Evolutionary conservation across 225 moss, liverwort and hornwort genomes (phyloP), one percentile per base, ranked within the genome.

Genomic region (Polytrichum formosum): DNA sequence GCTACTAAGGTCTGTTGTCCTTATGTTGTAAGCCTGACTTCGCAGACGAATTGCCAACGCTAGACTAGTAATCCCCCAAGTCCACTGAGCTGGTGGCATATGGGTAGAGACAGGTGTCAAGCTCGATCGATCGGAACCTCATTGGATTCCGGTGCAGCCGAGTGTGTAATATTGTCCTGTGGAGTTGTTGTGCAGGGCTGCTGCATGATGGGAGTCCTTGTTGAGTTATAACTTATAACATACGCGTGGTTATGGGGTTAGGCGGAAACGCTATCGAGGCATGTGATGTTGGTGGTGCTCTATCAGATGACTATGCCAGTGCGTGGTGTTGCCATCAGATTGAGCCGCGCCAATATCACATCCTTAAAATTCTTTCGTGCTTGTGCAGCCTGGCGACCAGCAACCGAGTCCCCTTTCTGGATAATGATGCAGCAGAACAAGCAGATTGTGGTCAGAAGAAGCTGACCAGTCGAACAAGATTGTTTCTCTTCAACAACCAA

Each of bases 301-400:
- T 87, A 85, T 93, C 81, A 91, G 87, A 83, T 85, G 82, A 82
- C 88, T 73, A 82, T 76, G 86, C 88, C 82, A 78, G 80, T 56
- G 55, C 64, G 26, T 30, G 83, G 87, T 64, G 91, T 83, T 77
- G 87, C 75, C 78, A 85, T 85, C 91, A 89, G 91, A 93, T 87
- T 89, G 89, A 94, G 88, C 90, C 94, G 91, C 90, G 92, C 91
- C 91, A 94, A 92, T 92, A 92, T 94, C 90, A 94, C 91, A 89
- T 91, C 81, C 83, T 83, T 80, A 28, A 64, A 64, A 55, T 70
- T 7, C 23, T 62, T 67, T 16, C 1, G 30, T 54, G 4, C 35
- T 9, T 65, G 18, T 63, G 0, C n/a, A 16, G 6, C 1, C 56
- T 22, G 9, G n/a, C 21, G 10, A 21, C n/a, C 25, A n/a, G 59